Evolutionary conservation across 1,284 basidiomycete species (phyloP).

Genomic region (Cerrena zonata): DNA sequence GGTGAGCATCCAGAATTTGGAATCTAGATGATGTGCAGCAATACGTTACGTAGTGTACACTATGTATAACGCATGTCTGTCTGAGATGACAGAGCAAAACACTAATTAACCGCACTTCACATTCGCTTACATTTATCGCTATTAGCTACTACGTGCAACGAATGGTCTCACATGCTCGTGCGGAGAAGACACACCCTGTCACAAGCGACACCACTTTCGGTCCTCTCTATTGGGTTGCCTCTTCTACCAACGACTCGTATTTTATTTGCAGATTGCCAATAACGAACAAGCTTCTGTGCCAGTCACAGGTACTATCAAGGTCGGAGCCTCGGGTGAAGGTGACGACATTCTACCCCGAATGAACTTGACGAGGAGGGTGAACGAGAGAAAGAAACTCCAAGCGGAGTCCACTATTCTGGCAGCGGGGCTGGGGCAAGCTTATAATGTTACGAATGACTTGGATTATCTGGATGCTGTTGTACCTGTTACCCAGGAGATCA

Average conservation of each 20-base stretch:
- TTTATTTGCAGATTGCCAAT: conserved; percentile 5
- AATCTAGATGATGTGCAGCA: no score
- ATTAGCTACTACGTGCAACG: conserved; percentile 2
- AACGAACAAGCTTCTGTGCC: conserved; percentile 1
- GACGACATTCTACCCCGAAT: background rate
- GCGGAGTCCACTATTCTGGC: background rate
- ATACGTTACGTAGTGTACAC: no score
- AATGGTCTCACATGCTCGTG: background rate
- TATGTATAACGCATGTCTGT: no score
- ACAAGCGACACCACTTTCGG: background rate
- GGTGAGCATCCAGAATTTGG: background rate
- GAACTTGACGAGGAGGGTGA: no score
- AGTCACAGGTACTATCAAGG: conserved; percentile 5
- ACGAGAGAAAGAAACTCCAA: no score
- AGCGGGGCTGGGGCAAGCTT: background rate
- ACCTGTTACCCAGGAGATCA: background rate
- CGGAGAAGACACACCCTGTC: conserved; percentile 3
- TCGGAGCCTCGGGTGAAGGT: no score
- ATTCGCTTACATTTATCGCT: no score
- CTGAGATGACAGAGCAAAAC: no score
- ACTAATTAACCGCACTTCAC: no score
- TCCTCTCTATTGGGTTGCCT: conserved; percentile 7
- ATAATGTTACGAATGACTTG: background rate
- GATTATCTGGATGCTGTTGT: background rate
- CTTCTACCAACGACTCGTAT: conserved; percentile 5